Percentiles rank a stretch among this genome's conserved stretches.
These are phyloP conservation scores for Fusarium bulbicola DNA, from an alignment of 2,329 filamentous ascomycete species.

Conservation along the genomic window DNA sequence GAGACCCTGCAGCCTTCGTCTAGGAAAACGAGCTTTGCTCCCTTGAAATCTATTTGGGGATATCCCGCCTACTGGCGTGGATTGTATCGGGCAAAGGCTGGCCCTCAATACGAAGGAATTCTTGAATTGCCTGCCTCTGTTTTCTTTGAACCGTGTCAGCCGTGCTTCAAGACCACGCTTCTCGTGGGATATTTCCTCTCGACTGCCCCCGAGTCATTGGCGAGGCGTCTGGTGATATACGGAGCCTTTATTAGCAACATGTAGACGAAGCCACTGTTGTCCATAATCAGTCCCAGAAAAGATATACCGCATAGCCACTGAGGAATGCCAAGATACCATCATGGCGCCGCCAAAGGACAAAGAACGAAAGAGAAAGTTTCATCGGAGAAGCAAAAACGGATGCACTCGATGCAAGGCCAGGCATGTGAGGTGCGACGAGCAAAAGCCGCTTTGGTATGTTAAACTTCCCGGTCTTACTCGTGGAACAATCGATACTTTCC, in stretches of 20 bases:
- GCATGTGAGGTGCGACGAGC: conserved; percentile 58
- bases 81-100: conserved; percentile 42
- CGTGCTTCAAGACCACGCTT: conserved; percentile 34
- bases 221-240: conserved; percentile 36
- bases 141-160: conserved; percentile 35
- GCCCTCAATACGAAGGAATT: conserved; percentile 41
- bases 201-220: conserved; percentile 35
- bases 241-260: conserved; percentile 37
- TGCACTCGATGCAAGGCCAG: conserved; percentile 51
- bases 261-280: conserved; percentile 22
- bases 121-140: conserved; percentile 38
- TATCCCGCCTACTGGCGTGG: conserved; percentile 40
- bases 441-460: conserved; percentile 56
- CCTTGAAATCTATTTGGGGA: conserved; percentile 43
- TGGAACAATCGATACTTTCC: conserved; percentile 14
- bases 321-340: conserved; percentile 26
- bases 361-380: conserved; percentile 50
- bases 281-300: conserved; percentile 22
- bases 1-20: conserved; percentile 39
- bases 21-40: conserved; percentile 44
- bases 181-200: conserved; percentile 40
- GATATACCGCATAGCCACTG: conserved; percentile 21
- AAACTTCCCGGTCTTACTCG: conserved; percentile 16
- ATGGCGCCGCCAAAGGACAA: conserved; percentile 50
- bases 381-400: conserved; percentile 50